phyloP scores from a whole-genome alignment of 106 monocot species.

The Apostasia shenzhenica region DNA sequence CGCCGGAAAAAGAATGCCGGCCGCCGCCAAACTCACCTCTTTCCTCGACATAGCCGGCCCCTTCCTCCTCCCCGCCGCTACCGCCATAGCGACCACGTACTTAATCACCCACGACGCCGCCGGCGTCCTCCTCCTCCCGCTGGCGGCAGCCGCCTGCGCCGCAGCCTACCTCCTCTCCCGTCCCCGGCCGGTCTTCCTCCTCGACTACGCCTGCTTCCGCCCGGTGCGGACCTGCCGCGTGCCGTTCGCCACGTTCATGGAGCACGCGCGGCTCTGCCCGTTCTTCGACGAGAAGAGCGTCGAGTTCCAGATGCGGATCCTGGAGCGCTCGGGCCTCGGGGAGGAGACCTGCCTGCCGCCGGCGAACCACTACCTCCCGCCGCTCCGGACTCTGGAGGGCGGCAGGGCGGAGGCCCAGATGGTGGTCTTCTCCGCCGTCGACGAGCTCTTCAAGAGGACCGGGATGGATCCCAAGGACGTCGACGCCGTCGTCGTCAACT shows the following conservation, averaged over 20 bases:
- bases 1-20: too few relatives aligned
- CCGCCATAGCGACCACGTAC: constrained; percentile 3
- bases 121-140: constrained; percentile 7
- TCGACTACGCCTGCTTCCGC: constrained; percentile 51
- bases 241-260: constrained; percentile 50
- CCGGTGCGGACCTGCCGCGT: constrained; percentile 36
- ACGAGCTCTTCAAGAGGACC: constrained; percentile 31
- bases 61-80: constrained; percentile 11
- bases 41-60: constrained; percentile 1
- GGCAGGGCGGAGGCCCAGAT: constrained; percentile 38
- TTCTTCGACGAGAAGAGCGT: constrained; percentile 21
- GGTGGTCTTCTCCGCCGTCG: constrained; percentile 31
- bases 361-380: constrained; percentile 20
- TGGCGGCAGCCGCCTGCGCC: constrained; percentile 4
- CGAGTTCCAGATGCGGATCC: constrained; percentile 29
- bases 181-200: constrained; percentile 37
- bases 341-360: constrained; percentile 35
- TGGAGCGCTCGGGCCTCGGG: constrained; percentile 30
- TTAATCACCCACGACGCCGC: constrained; percentile 4
- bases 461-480: constrained; percentile 26
- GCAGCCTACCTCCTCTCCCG: constrained; percentile 39
- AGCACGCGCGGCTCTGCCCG: constrained; percentile 31
- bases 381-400: constrained; percentile 9
- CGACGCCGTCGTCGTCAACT: constrained; percentile 47
- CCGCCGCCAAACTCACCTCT: not conserved